Percentiles rank a stretch among this genome's conserved stretches.
These are phyloP conservation scores for Crithidia fasciculata DNA, from an alignment of 208 protist genomes.

Conservation along the genomic window DNA sequence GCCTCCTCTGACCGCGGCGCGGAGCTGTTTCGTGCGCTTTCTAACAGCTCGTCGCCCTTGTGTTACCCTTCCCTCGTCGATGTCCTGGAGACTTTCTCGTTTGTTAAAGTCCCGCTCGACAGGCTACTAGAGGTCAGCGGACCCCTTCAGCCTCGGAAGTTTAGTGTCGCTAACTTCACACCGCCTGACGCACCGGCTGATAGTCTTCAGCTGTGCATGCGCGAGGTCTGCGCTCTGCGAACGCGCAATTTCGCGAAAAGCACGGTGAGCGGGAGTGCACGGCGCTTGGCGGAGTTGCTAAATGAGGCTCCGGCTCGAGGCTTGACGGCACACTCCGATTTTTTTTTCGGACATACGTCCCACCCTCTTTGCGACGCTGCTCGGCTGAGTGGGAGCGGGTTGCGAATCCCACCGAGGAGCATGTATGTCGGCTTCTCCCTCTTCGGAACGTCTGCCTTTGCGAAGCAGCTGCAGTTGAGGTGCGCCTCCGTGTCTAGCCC, in stretches of 20 bases:
- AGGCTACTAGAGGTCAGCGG: constrained; percentile 78
- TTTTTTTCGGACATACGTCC: constrained; percentile 45
- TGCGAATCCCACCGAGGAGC: not conserved
- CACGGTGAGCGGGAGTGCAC: constrained; percentile 10
- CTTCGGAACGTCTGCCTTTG: constrained; percentile 69
- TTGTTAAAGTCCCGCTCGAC: constrained; percentile 76
- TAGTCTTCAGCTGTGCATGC: constrained; percentile 42
- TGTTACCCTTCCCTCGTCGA: constrained; percentile 83
- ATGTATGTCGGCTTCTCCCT: constrained; percentile 65
- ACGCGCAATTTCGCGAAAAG: constrained; percentile 4
- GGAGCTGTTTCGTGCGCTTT: constrained; percentile 54
- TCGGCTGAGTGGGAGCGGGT: constrained; percentile 1
- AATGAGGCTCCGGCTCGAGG: constrained; percentile 21
- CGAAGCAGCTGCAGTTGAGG: constrained; percentile 37
- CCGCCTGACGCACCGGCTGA: not conserved
- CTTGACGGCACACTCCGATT: not conserved
- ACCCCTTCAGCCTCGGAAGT: constrained; percentile 74
- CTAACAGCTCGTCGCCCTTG: constrained; percentile 49
- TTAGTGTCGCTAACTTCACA: constrained; percentile 58
- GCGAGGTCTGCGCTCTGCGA: constrained; percentile 35
- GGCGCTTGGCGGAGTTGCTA: constrained; percentile 28
- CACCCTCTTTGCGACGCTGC: constrained; percentile 35
- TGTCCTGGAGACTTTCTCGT: constrained; percentile 73
- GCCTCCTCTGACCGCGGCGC: constrained; percentile 50
- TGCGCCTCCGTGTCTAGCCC: constrained; percentile 18